A percentile compares a stretch with the other conserved stretches of the same genome.
These are phyloP conservation scores for Daldinia eschscholtzii DNA, from an alignment of 2,329 filamentous ascomycete genomes.

Conservation along the genomic window DNA sequence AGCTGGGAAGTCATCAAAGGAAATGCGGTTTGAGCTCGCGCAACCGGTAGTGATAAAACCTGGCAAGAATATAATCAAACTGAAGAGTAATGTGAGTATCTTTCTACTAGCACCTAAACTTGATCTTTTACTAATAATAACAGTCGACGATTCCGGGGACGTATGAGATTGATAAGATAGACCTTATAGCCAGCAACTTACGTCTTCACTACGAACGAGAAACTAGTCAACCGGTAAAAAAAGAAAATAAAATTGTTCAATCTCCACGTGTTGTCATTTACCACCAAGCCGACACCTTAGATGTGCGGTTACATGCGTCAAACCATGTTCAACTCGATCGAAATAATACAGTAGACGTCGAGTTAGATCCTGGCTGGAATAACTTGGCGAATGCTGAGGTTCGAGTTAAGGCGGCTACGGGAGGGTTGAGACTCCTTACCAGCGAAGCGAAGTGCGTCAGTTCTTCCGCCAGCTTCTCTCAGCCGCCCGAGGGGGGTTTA, in stretches of 20 bases:
- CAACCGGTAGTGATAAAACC: constrained; percentile 63
- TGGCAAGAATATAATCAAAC: constrained; percentile 63
- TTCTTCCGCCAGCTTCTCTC: constrained; percentile 59
- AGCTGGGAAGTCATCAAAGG: constrained; percentile 68
- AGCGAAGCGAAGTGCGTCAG: constrained; percentile 67
- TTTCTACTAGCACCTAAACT: neutral
- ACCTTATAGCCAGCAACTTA: constrained; percentile 73
- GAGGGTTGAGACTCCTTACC: constrained; percentile 73
- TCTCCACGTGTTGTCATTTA: constrained; percentile 78
- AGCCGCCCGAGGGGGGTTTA: constrained; percentile 65
- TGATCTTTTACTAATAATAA: constrained; percentile 51
- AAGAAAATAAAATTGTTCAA: constrained; percentile 65
- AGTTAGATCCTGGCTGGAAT: constrained; percentile 81
- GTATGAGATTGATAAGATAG: constrained; percentile 80
- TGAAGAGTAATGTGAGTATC: constrained; percentile 61
- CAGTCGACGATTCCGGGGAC: constrained; percentile 76
- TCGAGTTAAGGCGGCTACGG: constrained; percentile 73
- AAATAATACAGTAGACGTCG: constrained; percentile 80
- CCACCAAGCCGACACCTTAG: constrained; percentile 75
- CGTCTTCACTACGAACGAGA: constrained; percentile 74
- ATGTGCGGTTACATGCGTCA: constrained; percentile 74
- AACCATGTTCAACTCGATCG: constrained; percentile 83
- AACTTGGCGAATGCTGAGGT: constrained; percentile 70
- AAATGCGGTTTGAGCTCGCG: constrained; percentile 73
- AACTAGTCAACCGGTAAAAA: constrained; percentile 60